phyloP scores from a whole-genome alignment of 2,329 filamentous ascomycete species.

The Cordyceps tenuipes region DNA sequence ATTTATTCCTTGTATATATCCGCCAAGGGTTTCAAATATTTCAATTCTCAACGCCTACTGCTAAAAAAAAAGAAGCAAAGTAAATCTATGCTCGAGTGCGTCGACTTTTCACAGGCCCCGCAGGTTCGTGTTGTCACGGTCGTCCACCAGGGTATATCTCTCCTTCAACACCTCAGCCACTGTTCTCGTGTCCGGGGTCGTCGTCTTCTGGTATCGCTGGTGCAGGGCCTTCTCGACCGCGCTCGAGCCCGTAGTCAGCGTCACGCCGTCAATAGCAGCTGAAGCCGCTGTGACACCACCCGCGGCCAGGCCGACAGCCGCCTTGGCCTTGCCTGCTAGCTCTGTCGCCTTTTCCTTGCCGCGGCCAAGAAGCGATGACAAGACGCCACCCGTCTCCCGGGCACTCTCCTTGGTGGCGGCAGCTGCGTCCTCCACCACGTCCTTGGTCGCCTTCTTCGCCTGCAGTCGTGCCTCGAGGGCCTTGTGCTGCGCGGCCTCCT shows the following conservation, averaged over 20 bases:
- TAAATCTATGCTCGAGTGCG: conserved; percentile 2
- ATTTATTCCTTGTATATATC: not conserved
- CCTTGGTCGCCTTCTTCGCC: conserved; percentile 17
- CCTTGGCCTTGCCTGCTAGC: conserved; percentile 27
- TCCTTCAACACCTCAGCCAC: conserved; percentile 46
- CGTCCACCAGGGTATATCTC: conserved; percentile 42
- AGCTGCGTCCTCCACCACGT: conserved; percentile 17
- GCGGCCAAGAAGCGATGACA: conserved; percentile 31
- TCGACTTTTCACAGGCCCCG: conserved; percentile 26
- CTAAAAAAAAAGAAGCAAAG: conserved; percentile 5
- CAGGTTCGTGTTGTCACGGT: conserved; percentile 37
- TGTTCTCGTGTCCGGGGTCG: conserved; percentile 34
- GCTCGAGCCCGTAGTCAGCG: conserved; percentile 18
- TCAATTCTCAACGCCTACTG: not conserved
- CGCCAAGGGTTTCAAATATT: not conserved
- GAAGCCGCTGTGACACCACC: conserved; percentile 27
- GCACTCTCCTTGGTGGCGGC: conserved; percentile 24
- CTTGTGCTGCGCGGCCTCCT: conserved; percentile 20
- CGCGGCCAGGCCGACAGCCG: conserved; percentile 26
- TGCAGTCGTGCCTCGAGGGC: conserved; percentile 21
- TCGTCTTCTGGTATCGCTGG: conserved; percentile 41
- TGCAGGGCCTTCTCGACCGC: conserved; percentile 42
- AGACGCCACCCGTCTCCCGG: conserved; percentile 28
- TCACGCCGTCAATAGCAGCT: conserved; percentile 19
- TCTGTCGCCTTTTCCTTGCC: conserved; percentile 35